These are phyloP conservation scores for Periconia sp. DNA, from an alignment of 2,329 filamentous ascomycete genomes.

Conservation along the genomic window DNA sequence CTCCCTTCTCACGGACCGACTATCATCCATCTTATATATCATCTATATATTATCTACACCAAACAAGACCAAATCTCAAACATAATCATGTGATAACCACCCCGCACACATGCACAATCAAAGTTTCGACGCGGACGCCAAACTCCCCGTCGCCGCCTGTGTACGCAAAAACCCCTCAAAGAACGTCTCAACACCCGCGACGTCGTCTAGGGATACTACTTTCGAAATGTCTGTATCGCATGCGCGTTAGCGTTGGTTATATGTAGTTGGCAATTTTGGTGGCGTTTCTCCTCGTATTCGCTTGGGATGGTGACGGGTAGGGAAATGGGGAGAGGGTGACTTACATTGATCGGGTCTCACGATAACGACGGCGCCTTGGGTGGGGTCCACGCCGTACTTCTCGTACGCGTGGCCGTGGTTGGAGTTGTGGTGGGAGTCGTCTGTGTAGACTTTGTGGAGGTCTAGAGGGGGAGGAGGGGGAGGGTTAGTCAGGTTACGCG, in stretches of 20 bases:
- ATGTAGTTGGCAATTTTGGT: too few relatives aligned
- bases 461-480: constrained; percentile 39
- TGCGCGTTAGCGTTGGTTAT: too few relatives aligned
- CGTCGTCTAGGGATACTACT: background rate
- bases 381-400: constrained; percentile 53
- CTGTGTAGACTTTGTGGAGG: constrained; percentile 63
- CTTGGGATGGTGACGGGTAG: too few relatives aligned
- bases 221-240: background rate
- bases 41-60: too few relatives aligned
- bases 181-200: constrained; percentile 16
- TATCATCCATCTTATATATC: too few relatives aligned
- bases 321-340: constrained; percentile 17
- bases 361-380: constrained; percentile 47
- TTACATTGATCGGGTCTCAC: constrained; percentile 65
- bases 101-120: too few relatives aligned
- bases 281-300: too few relatives aligned
- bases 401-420: constrained; percentile 62
- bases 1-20: too few relatives aligned
- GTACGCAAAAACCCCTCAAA: constrained; percentile 21
- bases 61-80: too few relatives aligned
- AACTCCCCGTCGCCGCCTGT: background rate
- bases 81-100: too few relatives aligned
- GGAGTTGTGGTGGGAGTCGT: constrained; percentile 58
- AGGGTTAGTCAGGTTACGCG: background rate
- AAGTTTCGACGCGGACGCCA: too few relatives aligned